A percentile compares a stretch with the other conserved stretches of the same genome.
Conservation (phyloP, 202 grass and related monocot genomes). For the Eragrostis tef region DNA sequence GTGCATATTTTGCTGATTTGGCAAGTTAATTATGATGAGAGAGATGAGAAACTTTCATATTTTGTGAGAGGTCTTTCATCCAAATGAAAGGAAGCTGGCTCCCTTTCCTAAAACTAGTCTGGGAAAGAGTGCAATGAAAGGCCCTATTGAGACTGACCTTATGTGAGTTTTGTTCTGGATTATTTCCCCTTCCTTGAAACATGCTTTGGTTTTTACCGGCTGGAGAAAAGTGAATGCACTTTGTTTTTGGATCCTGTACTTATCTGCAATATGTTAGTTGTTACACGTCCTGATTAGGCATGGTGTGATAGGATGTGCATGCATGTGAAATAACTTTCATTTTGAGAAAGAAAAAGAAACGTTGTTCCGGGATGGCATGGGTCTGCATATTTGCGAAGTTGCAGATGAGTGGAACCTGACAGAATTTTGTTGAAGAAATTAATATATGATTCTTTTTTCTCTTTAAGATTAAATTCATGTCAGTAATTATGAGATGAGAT, state of each 20-base stretch:
- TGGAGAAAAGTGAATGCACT: neutral
- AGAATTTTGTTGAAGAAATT: neutral
- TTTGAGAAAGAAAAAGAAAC: neutral
- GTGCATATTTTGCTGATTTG: too few relatives aligned
- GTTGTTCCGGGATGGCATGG: neutral
- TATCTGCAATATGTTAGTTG: neutral
- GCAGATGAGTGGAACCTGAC: neutral
- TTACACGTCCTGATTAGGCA: conserved; percentile 1
- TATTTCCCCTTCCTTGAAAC: neutral
- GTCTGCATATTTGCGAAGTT: neutral
- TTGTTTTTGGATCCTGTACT: neutral
- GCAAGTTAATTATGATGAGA: too few relatives aligned
- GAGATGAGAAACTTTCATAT: too few relatives aligned
- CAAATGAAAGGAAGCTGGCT: too few relatives aligned
- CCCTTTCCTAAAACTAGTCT: too few relatives aligned
- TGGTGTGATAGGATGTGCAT: neutral
- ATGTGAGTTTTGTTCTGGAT: conserved; percentile 3
- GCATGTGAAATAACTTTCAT: neutral
- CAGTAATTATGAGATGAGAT: neutral
- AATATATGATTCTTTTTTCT: neutral
- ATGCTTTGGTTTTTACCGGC: neutral
- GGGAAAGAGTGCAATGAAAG: too few relatives aligned
- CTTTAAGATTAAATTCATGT: neutral
- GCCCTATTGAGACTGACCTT: too few relatives aligned
- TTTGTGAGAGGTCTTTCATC: too few relatives aligned